A percentile compares a stretch with the other conserved stretches of the same genome.
Conservation (phyloP, 768 basidiomycete species). For the Sistotremastrum niveocremeum region DNA sequence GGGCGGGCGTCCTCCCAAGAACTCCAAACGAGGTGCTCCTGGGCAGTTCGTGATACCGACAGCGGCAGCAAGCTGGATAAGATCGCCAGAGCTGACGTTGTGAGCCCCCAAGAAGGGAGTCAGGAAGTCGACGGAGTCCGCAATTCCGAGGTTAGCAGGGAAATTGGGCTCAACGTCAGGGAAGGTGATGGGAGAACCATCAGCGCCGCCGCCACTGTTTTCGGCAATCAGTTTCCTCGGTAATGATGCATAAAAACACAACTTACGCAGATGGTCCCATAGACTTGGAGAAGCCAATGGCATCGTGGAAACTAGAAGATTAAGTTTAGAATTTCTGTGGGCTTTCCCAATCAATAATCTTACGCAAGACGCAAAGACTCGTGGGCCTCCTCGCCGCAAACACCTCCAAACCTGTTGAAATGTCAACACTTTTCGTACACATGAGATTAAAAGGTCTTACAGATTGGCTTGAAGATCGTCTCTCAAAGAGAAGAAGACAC, state of each 20-base stretch:
- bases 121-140: constrained; percentile 6
- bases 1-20: constrained; percentile 7
- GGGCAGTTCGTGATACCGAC: constrained; percentile 7
- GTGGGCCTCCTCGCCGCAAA: constrained; percentile 19
- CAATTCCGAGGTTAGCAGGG: constrained; percentile 10
- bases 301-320: background rate
- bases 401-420: background rate
- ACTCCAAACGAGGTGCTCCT: constrained; percentile 6
- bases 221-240: too few species aligned
- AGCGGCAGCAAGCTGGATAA: constrained; percentile 8
- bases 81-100: constrained; percentile 6
- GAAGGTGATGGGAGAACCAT: constrained; percentile 38
- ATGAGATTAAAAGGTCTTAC: background rate
- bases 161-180: constrained; percentile 27
- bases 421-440: constrained; percentile 6
- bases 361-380: constrained; percentile 15
- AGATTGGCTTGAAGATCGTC: background rate
- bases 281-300: background rate
- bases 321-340: background rate
- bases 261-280: background rate
- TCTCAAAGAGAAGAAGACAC: background rate
- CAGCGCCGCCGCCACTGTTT: constrained; percentile 19
- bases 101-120: constrained; percentile 5
- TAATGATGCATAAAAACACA: too few species aligned
- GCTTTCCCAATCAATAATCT: background rate